A percentile compares a stretch with the other conserved stretches of the same genome.
phyloP scores from a whole-genome alignment of 495 filamentous ascomycete species.

The Penicillium paradoxum region DNA sequence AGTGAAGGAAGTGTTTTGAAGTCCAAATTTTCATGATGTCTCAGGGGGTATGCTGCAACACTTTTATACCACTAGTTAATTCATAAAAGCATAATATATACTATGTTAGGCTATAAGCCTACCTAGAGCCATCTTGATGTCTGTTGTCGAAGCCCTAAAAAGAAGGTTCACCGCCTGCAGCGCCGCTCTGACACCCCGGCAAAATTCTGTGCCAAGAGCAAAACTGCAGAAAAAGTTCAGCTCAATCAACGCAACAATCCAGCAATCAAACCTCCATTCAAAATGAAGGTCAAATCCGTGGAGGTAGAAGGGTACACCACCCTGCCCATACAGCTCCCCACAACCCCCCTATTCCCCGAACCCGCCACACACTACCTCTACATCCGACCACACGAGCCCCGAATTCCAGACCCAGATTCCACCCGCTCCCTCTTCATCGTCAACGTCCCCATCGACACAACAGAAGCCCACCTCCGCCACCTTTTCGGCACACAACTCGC shows the following conservation, averaged over 20 bases:
- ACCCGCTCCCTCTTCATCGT: conserved; percentile 76
- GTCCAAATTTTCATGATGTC: background rate
- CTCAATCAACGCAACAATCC: conserved; percentile 13
- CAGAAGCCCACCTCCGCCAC: conserved; percentile 65
- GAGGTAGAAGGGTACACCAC: conserved; percentile 46
- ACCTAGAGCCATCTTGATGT: conserved; percentile 59
- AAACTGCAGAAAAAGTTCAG: conserved; percentile 18
- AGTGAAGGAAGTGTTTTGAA: background rate
- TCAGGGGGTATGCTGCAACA: background rate
- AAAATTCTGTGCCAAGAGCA: conserved; percentile 19
- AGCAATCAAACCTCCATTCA: conserved; percentile 11
- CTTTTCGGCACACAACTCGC: conserved; percentile 68
- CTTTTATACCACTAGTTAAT: background rate
- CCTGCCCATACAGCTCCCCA: conserved; percentile 55
- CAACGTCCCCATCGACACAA: conserved; percentile 84
- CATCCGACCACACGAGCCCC: conserved; percentile 73
- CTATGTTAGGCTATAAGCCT: conserved; percentile 66
- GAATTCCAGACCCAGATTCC: conserved; percentile 66
- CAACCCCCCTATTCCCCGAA: conserved; percentile 52
- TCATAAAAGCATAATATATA: background rate
- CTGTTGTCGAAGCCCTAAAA: conserved; percentile 41
- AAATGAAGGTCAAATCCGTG: conserved; percentile 36
- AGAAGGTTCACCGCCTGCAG: conserved; percentile 9
- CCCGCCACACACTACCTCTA: conserved; percentile 79
- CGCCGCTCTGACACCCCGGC: conserved; percentile 12